Conservation (phyloP, 1,139 yeast genomes). For the Yamadazyma membranifaciens region DNA sequence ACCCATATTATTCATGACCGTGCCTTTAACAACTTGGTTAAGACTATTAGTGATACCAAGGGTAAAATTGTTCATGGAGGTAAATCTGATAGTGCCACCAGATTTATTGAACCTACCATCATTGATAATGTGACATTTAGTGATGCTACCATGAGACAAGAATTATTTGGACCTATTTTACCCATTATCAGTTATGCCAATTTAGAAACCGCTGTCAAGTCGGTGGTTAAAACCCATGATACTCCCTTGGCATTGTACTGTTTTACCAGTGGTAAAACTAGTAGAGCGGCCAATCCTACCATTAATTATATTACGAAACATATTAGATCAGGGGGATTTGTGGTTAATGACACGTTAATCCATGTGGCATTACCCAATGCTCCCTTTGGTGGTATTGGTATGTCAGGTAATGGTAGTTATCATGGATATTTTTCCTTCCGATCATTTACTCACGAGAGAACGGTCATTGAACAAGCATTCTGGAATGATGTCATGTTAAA, state of each 20-base stretch:
- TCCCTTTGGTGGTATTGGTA: slow-evolving; percentile 93
- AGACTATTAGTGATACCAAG: slow-evolving; percentile 47
- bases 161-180: slow-evolving; percentile 82
- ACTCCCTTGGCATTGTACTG: slow-evolving; percentile 88
- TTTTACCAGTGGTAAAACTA: slow-evolving; percentile 49
- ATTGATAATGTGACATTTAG: slow-evolving; percentile 58
- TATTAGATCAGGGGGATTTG: slow-evolving; percentile 73
- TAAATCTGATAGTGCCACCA: slow-evolving; percentile 36
- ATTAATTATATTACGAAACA: slow-evolving; percentile 48
- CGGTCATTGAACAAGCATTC: slow-evolving; percentile 64
- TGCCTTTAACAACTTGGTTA: slow-evolving; percentile 52
- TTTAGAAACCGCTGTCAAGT: slow-evolving; percentile 46
- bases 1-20: slow-evolving; percentile 66
- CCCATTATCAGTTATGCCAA: slow-evolving; percentile 64
- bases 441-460: slow-evolving; percentile 74
- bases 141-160: slow-evolving; percentile 73
- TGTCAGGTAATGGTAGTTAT: slow-evolving; percentile 77
- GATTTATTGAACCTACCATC: slow-evolving; percentile 74
- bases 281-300: slow-evolving; percentile 42
- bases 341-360: slow-evolving; percentile 69
- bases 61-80: slow-evolving; percentile 67
- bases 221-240: slow-evolving; percentile 57
- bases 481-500: slow-evolving; percentile 61
- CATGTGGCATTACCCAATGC: slow-evolving; percentile 71
- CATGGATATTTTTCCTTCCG: slow-evolving; percentile 77